Evolutionary conservation across 352 stramenopile species (phyloP), one percentile per base, ranked within the genome.

Genomic region (Pythium vanterpoolii): DNA sequence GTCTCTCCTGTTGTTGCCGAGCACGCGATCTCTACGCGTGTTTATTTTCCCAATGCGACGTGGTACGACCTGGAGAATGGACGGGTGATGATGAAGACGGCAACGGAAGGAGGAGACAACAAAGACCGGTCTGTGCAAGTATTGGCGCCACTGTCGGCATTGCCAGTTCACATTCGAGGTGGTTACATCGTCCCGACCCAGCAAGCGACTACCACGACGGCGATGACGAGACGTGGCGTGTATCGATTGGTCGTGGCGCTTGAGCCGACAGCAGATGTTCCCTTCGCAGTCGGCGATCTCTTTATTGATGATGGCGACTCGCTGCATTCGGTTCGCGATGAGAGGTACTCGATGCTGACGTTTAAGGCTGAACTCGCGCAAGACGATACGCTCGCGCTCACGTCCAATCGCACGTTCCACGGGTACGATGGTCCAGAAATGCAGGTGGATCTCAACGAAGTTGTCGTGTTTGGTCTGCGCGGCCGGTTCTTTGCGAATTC

Each of bases 301-400:
- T 94, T 87, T 38, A 52, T 94, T 21, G 85, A 94, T 18, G 79
- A 89, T 47, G 85, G 85, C 5, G 79, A 90, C 40, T 89, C 83
- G 7, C 39, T 94, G 8, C 61, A 72, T 24, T 80, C 85, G 27
- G 67, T 94, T 3, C 51, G 74, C 56, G 77, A 88, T 9, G 52
- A 70, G 14, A 72, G 83, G 11, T 89, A 78, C 51, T 86, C 82
- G 5, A 53, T 80, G 27, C 39, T 90, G 39, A 39, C 38, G 24
- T 90, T 90, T 43, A 21, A 54, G 0, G 70, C 77, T 6, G 55
- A 65, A 26, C 65, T 86, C 10, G 74, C 71, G 23, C 55, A 69
- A 24, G 74, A 55, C 11, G 48, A 79, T 30, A 60, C 46, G 0
- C 60, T 92, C 10, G 68, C 79, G 24, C 69, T 92, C 21, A 74